Conservation (phyloP, 139 green algal species). For the Asterochloris erici region DNA sequence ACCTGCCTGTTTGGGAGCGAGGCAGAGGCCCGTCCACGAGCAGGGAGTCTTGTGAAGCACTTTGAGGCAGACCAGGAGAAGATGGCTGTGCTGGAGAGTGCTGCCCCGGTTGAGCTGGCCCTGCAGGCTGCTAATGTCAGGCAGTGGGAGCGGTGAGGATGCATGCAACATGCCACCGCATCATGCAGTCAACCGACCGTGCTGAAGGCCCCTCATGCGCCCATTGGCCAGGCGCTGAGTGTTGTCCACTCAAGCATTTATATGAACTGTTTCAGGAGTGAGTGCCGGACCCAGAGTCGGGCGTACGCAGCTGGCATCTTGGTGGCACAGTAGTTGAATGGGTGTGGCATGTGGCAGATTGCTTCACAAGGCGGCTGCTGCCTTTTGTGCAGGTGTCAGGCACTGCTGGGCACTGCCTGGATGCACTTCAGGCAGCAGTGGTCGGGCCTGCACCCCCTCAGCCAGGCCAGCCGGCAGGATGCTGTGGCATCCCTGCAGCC, state of each 20-base stretch:
- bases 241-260: too few species aligned
- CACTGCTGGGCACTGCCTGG: neutral
- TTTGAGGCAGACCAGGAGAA: neutral
- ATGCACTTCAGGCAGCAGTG: conserved; percentile 11
- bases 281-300: too few species aligned
- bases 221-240: too few species aligned
- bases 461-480: neutral
- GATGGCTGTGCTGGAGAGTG: conserved; percentile 5
- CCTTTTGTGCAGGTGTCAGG: conserved; percentile 14
- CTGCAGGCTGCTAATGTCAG: neutral
- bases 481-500: conserved; percentile 19
- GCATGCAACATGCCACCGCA: too few species aligned
- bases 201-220: too few species aligned
- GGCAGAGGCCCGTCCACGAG: neutral
- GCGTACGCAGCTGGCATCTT: too few species aligned
- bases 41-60: conserved; percentile 1
- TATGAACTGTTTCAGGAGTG: too few species aligned
- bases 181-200: too few species aligned
- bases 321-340: too few species aligned
- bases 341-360: too few species aligned
- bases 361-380: too few species aligned
- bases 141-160: conserved; percentile 21
- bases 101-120: conserved; percentile 17
- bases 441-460: conserved; percentile 14
- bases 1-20: conserved; percentile 15